Percentiles rank a stretch among this genome's conserved stretches.
phyloP scores from a whole-genome alignment of 306 rosid genomes.

The Glycyrrhiza uralensis region DNA sequence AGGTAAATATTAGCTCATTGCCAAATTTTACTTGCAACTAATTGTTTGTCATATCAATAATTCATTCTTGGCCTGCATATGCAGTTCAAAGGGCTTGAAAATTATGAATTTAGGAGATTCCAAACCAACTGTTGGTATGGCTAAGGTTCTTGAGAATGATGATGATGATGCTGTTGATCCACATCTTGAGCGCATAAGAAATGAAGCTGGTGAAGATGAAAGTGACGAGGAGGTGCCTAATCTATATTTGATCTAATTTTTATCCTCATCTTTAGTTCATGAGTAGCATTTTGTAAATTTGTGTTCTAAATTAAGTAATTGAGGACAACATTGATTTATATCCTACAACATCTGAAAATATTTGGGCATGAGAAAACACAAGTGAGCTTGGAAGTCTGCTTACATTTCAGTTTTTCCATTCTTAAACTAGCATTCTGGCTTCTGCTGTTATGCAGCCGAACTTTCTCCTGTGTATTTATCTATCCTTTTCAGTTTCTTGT shows the following conservation, averaged over 20 bases:
- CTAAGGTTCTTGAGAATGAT: conserved; percentile 74
- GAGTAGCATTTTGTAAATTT: background rate
- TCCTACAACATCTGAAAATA: conserved; percentile 3
- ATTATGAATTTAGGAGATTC: conserved; percentile 89
- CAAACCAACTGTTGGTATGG: conserved; percentile 58
- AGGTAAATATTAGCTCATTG: conserved; percentile 47
- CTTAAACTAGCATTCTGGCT: background rate
- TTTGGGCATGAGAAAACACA: background rate
- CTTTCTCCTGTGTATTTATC: background rate
- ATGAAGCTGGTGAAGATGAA: conserved; percentile 87
- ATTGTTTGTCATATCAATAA: conserved; percentile 14
- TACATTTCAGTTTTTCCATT: background rate
- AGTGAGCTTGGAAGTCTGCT: background rate
- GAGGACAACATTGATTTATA: background rate
- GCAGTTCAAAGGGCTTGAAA: conserved; percentile 91
- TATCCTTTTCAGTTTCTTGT: conserved; percentile 2
- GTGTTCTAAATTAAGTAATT: background rate
- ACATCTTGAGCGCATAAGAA: conserved; percentile 88
- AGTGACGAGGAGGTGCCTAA: conserved; percentile 94
- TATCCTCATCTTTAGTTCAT: background rate
- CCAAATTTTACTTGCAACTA: background rate
- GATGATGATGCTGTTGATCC: conserved; percentile 98
- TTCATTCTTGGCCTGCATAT: conserved; percentile 27
- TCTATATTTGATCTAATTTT: background rate
- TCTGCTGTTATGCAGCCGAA: background rate